Conservation (phyloP, 371 early-diverging fungal species). For the Phascolomyces articulosus region DNA sequence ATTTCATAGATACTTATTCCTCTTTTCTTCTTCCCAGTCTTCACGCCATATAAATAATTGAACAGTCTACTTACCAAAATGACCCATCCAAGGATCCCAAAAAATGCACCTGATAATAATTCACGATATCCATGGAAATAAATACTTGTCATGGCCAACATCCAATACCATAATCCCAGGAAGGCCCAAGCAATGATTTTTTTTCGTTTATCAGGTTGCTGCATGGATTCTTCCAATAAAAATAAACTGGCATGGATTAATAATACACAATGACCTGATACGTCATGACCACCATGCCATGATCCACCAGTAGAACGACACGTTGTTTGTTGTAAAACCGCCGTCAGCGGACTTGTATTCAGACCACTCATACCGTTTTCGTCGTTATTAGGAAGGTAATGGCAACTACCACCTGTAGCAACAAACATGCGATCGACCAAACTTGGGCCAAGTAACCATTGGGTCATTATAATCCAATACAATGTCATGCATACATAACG, state of each 20-base stretch:
- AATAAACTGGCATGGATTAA: conserved; percentile 85
- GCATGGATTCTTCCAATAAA: conserved; percentile 71
- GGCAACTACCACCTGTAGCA: conserved; percentile 71
- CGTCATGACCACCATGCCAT: conserved; percentile 82
- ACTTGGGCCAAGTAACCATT: conserved; percentile 84
- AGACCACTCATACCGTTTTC: no score
- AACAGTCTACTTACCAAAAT: conserved; percentile 36
- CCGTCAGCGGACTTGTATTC: background rate
- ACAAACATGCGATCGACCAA: conserved; percentile 80
- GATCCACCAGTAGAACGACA: conserved; percentile 71
- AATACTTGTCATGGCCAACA: conserved; percentile 78
- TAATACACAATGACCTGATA: conserved; percentile 90
- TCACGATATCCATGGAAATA: conserved; percentile 79
- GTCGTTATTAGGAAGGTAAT: no score
- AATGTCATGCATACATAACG: conserved; percentile 72
- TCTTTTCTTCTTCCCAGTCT: no score
- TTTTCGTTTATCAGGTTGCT: conserved; percentile 15
- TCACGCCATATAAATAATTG: background rate
- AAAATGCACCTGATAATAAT: conserved; percentile 67
- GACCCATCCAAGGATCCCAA: conserved; percentile 76
- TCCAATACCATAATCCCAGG: conserved; percentile 68
- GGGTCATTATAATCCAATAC: conserved; percentile 84
- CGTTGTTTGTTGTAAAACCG: conserved; percentile 31
- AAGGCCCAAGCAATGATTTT: conserved; percentile 31
- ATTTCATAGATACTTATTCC: no score